Evolutionary conservation across 2,329 filamentous ascomycete species (phyloP), one percentile per base, ranked within the genome.

Genomic region (Penicillium sp.): DNA sequence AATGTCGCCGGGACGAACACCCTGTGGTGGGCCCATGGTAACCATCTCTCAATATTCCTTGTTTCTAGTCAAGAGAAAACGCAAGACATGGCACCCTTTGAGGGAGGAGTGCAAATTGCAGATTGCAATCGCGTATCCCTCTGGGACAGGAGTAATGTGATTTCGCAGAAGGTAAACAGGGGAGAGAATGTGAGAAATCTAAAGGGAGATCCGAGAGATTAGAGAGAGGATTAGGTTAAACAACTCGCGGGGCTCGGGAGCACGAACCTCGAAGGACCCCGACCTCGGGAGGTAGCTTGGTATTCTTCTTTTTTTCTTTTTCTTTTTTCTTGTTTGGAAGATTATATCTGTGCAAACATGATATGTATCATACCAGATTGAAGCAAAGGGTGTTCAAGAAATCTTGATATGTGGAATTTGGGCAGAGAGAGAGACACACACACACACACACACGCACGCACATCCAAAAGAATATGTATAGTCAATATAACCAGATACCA

Each of bases 1-100:
- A 57, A 75, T 65, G 68, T 80, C 77, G 37, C 78, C 78, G 33
- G 76, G 75, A 49, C 60, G 66, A 43, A 73, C 73, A 58, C 71
- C 70, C 52, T 70, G 71, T 46, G 75, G 73, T 54, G 73, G 73
- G 40, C 53, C 42, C 53, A 59, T 50, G 53, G 57, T 56, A 52
- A 56, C 47, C 57, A 59, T 59, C 19, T 50, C 46, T 49, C 15
- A 49, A 52, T 33, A 35, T 53, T 57, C 50, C 50, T 56, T 56
- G 57, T 53, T 43, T 59, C 50, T 54, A 56, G 27, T 43, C 38
- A 55, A 54, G 52, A 61, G 23, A 33, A 49, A 51, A 54, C 60
- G 65, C 68, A 67, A 67, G 59, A 69, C 72, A 74, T 73, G 64
- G 50, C 68, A 61, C 66, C 67, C 67, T 67, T 60, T 59, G 63